These are phyloP conservation scores for Clavispora fructus DNA, from an alignment of 805 yeast species.

Conservation along the genomic window DNA sequence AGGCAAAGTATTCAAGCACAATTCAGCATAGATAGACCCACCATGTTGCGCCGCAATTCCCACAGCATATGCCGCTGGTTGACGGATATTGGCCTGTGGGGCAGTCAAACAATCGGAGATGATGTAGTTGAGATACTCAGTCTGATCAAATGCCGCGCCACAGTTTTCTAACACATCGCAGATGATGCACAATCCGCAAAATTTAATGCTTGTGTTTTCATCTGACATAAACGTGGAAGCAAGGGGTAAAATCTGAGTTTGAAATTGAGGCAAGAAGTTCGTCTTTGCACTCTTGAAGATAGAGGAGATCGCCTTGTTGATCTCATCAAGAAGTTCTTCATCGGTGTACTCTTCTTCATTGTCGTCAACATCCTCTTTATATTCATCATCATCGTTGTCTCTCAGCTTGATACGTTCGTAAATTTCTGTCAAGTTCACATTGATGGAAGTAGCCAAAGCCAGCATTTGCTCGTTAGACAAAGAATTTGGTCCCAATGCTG, in stretches of 20 bases:
- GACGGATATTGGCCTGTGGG: constrained; percentile 70
- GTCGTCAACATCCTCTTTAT: constrained; percentile 78
- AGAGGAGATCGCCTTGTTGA: constrained; percentile 67
- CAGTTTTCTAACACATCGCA: constrained; percentile 78
- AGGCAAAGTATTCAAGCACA: constrained; percentile 65
- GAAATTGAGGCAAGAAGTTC: constrained; percentile 61
- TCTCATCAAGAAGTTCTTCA: constrained; percentile 84
- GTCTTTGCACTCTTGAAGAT: constrained; percentile 60
- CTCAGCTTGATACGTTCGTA: constrained; percentile 67
- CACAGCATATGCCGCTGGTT: constrained; percentile 77
- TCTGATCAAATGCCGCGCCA: constrained; percentile 64
- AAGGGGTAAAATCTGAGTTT: constrained; percentile 51
- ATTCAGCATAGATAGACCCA: constrained; percentile 55
- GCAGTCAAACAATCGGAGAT: constrained; percentile 64
- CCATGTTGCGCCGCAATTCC: constrained; percentile 87
- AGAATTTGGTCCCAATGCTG: constrained; percentile 60
- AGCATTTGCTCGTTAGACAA: constrained; percentile 52
- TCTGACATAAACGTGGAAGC: constrained; percentile 58
- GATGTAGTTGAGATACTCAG: constrained; percentile 57
- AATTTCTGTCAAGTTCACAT: constrained; percentile 58
- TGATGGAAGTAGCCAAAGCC: constrained; percentile 54
- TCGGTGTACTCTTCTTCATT: constrained; percentile 85
- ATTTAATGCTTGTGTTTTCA: constrained; percentile 59
- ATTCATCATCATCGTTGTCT: constrained; percentile 76
- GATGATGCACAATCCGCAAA: constrained; percentile 75